A percentile compares a stretch with the other conserved stretches of the same genome.
These are phyloP conservation scores for Microstegium vimineum DNA, from an alignment of 176 grass and related monocot genomes.

Conservation along the genomic window DNA sequence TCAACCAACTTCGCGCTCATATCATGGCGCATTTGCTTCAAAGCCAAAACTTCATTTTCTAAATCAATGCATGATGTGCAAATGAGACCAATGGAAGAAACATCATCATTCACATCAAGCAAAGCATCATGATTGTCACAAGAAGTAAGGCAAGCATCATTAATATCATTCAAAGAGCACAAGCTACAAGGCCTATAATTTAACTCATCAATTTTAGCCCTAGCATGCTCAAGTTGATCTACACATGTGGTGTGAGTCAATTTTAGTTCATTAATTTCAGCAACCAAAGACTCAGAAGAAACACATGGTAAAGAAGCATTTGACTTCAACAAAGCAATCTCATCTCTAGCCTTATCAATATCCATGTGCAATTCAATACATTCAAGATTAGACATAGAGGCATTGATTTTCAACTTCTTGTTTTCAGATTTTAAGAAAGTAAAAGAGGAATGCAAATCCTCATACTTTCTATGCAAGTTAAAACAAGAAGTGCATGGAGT, in stretches of 20 bases:
- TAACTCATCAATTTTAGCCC: not conserved
- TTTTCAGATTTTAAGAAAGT: too few relatives aligned
- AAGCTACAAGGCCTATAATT: not conserved
- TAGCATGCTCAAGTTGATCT: not conserved
- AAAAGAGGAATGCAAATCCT: too few relatives aligned
- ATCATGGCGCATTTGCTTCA: not conserved
- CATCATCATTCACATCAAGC: not conserved
- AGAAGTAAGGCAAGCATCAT: not conserved
- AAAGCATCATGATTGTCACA: not conserved
- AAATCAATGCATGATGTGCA: not conserved
- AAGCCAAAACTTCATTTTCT: not conserved
- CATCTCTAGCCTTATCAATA: too few relatives aligned
- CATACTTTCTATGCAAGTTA: too few relatives aligned
- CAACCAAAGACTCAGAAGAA: not conserved
- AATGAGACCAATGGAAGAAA: not conserved
- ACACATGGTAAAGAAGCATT: too few relatives aligned
- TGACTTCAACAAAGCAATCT: too few relatives aligned
- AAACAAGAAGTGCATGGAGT: too few relatives aligned
- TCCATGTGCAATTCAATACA: too few relatives aligned
- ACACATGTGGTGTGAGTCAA: not conserved
- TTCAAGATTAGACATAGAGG: too few relatives aligned
- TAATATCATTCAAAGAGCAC: not conserved
- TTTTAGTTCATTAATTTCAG: not conserved
- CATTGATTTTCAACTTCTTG: too few relatives aligned
- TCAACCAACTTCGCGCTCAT: not conserved